Evolutionary conservation across 306 rosid genomes (phyloP), one percentile per base, ranked within the genome.

Genomic region (Glycine tomentella): DNA sequence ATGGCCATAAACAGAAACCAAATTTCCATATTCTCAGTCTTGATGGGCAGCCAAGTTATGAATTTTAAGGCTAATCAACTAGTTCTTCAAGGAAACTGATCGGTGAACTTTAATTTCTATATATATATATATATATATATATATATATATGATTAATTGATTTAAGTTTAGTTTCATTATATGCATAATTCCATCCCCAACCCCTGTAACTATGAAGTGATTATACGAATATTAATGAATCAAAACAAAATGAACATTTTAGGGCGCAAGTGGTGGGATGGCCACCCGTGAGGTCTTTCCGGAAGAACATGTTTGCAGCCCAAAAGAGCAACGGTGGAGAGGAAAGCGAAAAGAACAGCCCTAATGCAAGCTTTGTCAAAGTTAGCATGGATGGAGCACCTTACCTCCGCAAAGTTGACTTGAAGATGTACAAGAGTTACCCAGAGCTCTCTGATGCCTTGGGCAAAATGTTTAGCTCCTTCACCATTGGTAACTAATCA

Each of bases 351-450:
- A 86, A 89, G 78, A 80, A 20, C 20, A 80, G 76, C 52, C 78
- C 67, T 10, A 79, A 13, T 7, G 86, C 69, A 55, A 88, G 87
- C 68, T 84, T 91, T 62, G 97, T 95, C 59, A 93, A 95, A 86
- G 99, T 95, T 4, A 93, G 98, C 92, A 87, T 95, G 90, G 97
- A 95, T 44, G 99, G 99, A 44, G 99, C 99, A 25, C 99, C 99
- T 42, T 95, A 93, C 58, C 99, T 95, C 42, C 97, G 99, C 53
- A 93, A 95, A 51, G 90, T 95, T 46, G 99, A 93, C 81, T 82
- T 95, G 63, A 88, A 48, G 68, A 82, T 87, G 63, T 91, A 85
- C 89, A 90, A 82, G 44, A 82, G 83, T 70, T 95, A 95, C 88
- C 90, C 84, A 17, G 62, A 93, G 31, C 97, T 95, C 77, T 91